Conservation (phyloP, 768 basidiomycete genomes). For the Chlorophyllum brunneum region DNA sequence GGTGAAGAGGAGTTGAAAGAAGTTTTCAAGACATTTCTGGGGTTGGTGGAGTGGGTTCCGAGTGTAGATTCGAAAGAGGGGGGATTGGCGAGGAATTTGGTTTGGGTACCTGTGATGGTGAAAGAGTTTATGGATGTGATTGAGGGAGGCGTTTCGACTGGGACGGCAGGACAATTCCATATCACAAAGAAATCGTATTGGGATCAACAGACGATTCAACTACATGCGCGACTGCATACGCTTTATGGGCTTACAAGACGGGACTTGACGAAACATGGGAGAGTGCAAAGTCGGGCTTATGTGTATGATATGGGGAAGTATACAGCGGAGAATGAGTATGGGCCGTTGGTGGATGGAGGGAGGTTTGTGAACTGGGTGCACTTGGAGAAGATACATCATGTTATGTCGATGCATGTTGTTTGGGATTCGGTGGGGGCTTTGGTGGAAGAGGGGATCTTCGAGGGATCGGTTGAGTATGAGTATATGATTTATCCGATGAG, state of each 20-base stretch:
- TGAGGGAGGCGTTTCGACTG: constrained; percentile 9
- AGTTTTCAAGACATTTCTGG: constrained; percentile 47
- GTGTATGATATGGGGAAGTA: constrained; percentile 67
- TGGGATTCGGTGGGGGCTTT: constrained; percentile 20
- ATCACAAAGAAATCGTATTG: not conserved
- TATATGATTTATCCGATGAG: constrained; percentile 45
- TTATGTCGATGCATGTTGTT: constrained; percentile 50
- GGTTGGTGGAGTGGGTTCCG: constrained; percentile 40
- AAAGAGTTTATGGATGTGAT: constrained; percentile 40
- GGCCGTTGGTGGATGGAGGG: constrained; percentile 49
- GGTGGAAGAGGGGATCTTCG: constrained; percentile 20
- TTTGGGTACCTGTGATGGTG: constrained; percentile 46
- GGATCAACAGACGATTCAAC: constrained; percentile 22
- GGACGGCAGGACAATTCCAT: constrained; percentile 25
- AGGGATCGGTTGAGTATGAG: constrained; percentile 24
- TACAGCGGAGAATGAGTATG: constrained; percentile 43
- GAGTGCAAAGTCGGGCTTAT: constrained; percentile 43
- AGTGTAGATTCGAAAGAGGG: constrained; percentile 26
- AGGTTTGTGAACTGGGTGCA: constrained; percentile 57
- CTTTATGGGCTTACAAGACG: constrained; percentile 49
- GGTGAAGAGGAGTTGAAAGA: constrained; percentile 35
- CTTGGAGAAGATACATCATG: constrained; percentile 50
- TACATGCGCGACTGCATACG: constrained; percentile 51
- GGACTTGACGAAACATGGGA: constrained; percentile 32
- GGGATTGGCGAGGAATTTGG: constrained; percentile 45